phyloP scores from a whole-genome alignment of 1,284 basidiomycete species.

The Schizopora paradoxa region DNA sequence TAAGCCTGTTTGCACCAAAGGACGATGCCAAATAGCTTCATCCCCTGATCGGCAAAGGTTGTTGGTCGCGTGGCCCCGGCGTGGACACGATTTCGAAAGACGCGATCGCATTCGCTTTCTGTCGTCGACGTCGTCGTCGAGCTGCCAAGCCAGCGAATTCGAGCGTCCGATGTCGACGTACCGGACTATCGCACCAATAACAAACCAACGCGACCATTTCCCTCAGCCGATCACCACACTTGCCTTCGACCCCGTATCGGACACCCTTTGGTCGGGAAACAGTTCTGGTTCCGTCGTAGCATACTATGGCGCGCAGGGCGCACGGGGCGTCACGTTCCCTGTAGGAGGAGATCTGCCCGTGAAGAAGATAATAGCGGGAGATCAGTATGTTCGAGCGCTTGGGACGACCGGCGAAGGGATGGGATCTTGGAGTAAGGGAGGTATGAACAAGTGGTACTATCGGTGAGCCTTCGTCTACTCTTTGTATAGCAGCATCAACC shows the following conservation, averaged over 20 bases:
- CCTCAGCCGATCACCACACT: constrained; percentile 64
- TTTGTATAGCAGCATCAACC: constrained; percentile 9
- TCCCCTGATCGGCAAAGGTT: too few species aligned
- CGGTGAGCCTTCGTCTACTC: constrained; percentile 38
- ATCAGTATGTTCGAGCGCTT: constrained; percentile 67
- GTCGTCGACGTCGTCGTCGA: too few species aligned
- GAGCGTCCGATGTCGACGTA: constrained; percentile 33
- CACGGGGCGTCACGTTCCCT: constrained; percentile 75
- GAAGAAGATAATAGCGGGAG: constrained; percentile 67
- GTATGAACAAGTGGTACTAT: constrained; percentile 76
- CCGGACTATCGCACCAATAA: constrained; percentile 33
- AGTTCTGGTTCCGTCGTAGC: constrained; percentile 71
- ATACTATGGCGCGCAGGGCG: constrained; percentile 62
- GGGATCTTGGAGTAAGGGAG: constrained; percentile 75
- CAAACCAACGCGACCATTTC: constrained; percentile 34
- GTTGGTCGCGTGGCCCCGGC: background rate
- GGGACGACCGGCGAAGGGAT: constrained; percentile 54
- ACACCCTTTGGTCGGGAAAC: constrained; percentile 85
- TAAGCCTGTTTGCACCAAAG: too few species aligned
- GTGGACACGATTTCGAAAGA: too few species aligned
- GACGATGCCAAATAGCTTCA: too few species aligned
- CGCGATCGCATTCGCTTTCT: too few species aligned
- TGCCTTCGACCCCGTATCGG: constrained; percentile 85
- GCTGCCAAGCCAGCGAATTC: too few species aligned
- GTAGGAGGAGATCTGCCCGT: constrained; percentile 61